Percentiles rank a stretch among this genome's conserved stretches.
phyloP scores from a whole-genome alignment of 2,329 filamentous ascomycete species.

The Hypoxylon sp. region DNA sequence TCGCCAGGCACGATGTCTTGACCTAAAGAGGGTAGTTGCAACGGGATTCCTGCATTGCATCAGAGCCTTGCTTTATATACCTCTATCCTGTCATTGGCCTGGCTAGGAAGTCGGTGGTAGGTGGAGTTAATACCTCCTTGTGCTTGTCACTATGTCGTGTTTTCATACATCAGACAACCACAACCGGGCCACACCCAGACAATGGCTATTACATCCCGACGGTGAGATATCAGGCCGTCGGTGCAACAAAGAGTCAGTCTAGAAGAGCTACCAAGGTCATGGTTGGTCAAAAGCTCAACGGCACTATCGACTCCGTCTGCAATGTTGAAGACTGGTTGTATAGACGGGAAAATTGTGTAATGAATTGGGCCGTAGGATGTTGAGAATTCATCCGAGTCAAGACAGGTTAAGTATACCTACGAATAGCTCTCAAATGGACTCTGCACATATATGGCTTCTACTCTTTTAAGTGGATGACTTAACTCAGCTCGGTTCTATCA shows the following conservation, averaged over 20 bases:
- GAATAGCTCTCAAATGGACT: neutral
- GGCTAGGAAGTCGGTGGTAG: neutral
- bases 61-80: neutral
- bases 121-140: neutral
- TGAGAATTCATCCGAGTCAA: conserved; percentile 2
- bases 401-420: neutral
- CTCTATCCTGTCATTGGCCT: neutral
- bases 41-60: too few species aligned
- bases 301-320: neutral
- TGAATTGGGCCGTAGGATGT: neutral
- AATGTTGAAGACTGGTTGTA: neutral
- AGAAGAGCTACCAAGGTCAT: neutral
- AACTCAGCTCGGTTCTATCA: neutral
- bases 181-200: neutral
- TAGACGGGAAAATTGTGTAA: neutral
- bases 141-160: neutral
- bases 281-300: conserved; percentile 1
- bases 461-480: neutral
- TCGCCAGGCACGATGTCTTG: neutral
- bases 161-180: neutral
- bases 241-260: neutral
- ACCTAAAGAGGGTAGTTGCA: neutral
- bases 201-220: neutral
- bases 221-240: conserved; percentile 5
- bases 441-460: neutral